Evolutionary conservation across 495 filamentous ascomycete species (phyloP).

Genomic region (Annulohypoxylon moriforme): DNA sequence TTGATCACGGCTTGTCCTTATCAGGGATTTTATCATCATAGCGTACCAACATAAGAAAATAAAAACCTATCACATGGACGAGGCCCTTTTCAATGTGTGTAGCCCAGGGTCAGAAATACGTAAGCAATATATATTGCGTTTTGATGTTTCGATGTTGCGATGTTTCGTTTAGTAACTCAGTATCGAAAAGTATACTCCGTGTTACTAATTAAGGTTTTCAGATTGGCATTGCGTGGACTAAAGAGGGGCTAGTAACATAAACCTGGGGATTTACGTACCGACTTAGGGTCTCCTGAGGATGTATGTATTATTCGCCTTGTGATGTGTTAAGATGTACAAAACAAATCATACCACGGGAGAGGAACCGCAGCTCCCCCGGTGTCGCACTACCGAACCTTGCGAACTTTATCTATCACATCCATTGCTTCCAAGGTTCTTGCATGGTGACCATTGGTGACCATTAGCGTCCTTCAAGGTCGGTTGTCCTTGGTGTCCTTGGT

Average conservation of each 20-base stretch:
- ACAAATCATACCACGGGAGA: slow-evolving; percentile 16
- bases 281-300: neutral
- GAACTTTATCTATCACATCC: slow-evolving; percentile 9
- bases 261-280: slow-evolving; percentile 7
- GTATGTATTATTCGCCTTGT: neutral
- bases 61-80: slow-evolving; percentile 28
- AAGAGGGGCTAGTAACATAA: slow-evolving; percentile 11
- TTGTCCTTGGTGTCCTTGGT: neutral
- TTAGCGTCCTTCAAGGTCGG: neutral
- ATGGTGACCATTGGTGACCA: neutral
- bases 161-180: neutral
- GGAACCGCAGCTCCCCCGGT: slow-evolving; percentile 32
- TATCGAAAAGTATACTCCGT: slow-evolving; percentile 16
- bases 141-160: slow-evolving; percentile 14
- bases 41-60: neutral
- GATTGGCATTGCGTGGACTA: slow-evolving; percentile 13
- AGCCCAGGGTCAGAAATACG: slow-evolving; percentile 15
- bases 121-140: slow-evolving; percentile 37
- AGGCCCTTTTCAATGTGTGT: slow-evolving; percentile 13
- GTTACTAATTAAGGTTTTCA: slow-evolving; percentile 32
- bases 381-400: slow-evolving; percentile 38
- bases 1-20: neutral
- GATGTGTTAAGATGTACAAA: slow-evolving; percentile 6
- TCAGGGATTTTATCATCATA: neutral
- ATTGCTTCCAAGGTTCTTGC: neutral